Evolutionary conservation across 208 protist species (phyloP).

Genomic region (Leishmania arabica): DNA sequence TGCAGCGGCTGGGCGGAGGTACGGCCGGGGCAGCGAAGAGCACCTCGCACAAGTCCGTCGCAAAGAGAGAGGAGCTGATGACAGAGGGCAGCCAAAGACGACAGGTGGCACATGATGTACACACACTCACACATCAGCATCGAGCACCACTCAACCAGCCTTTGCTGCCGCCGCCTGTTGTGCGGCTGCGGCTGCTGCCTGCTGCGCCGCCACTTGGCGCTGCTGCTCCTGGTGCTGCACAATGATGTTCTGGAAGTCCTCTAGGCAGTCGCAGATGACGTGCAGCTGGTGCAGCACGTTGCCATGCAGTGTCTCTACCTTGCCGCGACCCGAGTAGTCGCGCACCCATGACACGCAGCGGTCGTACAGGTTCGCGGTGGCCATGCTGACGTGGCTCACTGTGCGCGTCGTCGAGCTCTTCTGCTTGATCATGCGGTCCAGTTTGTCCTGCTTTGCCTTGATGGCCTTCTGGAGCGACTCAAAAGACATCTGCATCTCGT

Average conservation of each 20-base stretch:
- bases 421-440: constrained; percentile 89
- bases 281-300: constrained; percentile 89
- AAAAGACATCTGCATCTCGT: constrained; percentile 86
- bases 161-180: constrained; percentile 1
- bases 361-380: constrained; percentile 89
- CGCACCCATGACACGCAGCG: constrained; percentile 82
- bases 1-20: background rate
- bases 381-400: constrained; percentile 92
- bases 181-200: constrained; percentile 3
- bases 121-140: background rate
- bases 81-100: background rate
- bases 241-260: constrained; percentile 90
- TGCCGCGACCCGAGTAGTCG: constrained; percentile 76
- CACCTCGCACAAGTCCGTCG: background rate
- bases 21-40: background rate
- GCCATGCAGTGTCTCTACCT: constrained; percentile 57
- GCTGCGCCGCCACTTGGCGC: constrained; percentile 9
- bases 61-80: background rate
- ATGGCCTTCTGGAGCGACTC: constrained; percentile 87
- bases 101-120: background rate
- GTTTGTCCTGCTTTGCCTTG: constrained; percentile 88
- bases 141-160: background rate
- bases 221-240: constrained; percentile 61
- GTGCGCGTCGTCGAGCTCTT: constrained; percentile 88
- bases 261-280: constrained; percentile 88